Conservation (phyloP, 129 eudicot species). For the Logfia minima region DNA sequence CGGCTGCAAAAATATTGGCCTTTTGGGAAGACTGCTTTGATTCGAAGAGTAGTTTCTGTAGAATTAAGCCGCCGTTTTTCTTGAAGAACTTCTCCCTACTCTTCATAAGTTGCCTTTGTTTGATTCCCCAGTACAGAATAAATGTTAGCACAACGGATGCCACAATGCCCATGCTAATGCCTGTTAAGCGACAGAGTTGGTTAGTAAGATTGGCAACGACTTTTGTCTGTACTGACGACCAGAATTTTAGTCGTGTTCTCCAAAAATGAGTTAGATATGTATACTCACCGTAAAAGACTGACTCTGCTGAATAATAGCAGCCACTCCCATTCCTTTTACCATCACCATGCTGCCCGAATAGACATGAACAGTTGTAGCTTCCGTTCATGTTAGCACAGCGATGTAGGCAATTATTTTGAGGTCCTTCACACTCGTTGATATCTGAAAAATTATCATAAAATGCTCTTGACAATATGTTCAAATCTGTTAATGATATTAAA, state of each 20-base stretch:
- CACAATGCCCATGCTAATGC: constrained; percentile 20
- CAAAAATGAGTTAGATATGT: background rate
- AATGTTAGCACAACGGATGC: constrained; percentile 11
- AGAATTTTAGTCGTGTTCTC: background rate
- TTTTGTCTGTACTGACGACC: background rate
- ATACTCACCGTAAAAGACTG: constrained; percentile 9
- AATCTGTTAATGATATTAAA: background rate
- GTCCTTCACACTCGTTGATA: constrained; percentile 21
- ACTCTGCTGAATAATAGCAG: constrained; percentile 4
- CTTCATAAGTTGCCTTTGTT: constrained; percentile 17
- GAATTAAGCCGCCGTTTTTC: constrained; percentile 24
- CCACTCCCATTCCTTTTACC: constrained; percentile 22
- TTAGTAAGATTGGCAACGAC: background rate
- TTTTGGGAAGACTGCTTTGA: constrained; percentile 7
- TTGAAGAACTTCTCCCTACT: constrained; percentile 28
- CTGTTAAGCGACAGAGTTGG: background rate
- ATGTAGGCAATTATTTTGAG: constrained; percentile 10
- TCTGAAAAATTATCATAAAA: constrained; percentile 9
- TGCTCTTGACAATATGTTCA: background rate
- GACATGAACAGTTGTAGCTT: constrained; percentile 23
- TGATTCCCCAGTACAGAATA: constrained; percentile 20
- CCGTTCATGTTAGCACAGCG: constrained; percentile 16
- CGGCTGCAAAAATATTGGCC: constrained; percentile 9
- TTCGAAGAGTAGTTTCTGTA: constrained; percentile 27
- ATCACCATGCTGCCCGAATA: constrained; percentile 19